A percentile compares a stretch with the other conserved stretches of the same genome.
phyloP scores from a whole-genome alignment of 2,329 filamentous ascomycete species.

The Pseudopyrenochaeta lycopersici region DNA sequence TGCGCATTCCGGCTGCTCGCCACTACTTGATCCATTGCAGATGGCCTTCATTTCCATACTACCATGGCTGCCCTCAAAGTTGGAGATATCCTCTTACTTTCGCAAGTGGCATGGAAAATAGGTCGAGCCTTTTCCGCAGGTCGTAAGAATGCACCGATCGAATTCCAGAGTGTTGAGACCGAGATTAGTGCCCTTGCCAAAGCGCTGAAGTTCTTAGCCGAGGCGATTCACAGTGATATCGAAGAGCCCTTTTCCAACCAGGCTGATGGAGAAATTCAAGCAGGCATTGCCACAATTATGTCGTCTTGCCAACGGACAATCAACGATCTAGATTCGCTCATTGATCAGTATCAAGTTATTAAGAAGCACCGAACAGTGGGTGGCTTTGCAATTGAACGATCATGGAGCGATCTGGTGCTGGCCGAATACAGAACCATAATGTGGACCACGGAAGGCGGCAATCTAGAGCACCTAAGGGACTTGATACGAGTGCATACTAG shows the following conservation, averaged over 20 bases:
- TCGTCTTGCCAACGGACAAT: slow-evolving; percentile 51
- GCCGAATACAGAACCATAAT: slow-evolving; percentile 54
- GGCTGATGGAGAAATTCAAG: slow-evolving; percentile 46
- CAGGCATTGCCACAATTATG: slow-evolving; percentile 52
- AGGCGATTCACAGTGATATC: slow-evolving; percentile 50
- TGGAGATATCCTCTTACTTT: slow-evolving; percentile 58
- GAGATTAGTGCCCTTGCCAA: slow-evolving; percentile 54
- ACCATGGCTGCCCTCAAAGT: slow-evolving; percentile 46
- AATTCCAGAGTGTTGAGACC: slow-evolving; percentile 55
- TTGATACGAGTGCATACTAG: slow-evolving; percentile 55
- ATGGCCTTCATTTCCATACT: slow-evolving; percentile 14
- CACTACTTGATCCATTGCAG: slow-evolving; percentile 1
- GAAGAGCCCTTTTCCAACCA: slow-evolving; percentile 45
- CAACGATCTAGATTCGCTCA: slow-evolving; percentile 54
- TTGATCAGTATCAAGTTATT: slow-evolving; percentile 57
- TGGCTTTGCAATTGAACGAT: slow-evolving; percentile 53
- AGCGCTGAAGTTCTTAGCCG: slow-evolving; percentile 56
- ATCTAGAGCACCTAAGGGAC: slow-evolving; percentile 50
- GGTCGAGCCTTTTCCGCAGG: slow-evolving; percentile 55
- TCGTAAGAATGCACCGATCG: slow-evolving; percentile 49
- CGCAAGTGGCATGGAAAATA: slow-evolving; percentile 57
- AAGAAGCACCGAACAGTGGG: slow-evolving; percentile 51
- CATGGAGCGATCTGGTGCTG: slow-evolving; percentile 55
- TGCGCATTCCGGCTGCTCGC: slow-evolving; percentile 3
- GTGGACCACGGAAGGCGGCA: slow-evolving; percentile 57